Conservation (phyloP, 805 yeast species). For the Kluyveromyces dobzhanskii region DNA sequence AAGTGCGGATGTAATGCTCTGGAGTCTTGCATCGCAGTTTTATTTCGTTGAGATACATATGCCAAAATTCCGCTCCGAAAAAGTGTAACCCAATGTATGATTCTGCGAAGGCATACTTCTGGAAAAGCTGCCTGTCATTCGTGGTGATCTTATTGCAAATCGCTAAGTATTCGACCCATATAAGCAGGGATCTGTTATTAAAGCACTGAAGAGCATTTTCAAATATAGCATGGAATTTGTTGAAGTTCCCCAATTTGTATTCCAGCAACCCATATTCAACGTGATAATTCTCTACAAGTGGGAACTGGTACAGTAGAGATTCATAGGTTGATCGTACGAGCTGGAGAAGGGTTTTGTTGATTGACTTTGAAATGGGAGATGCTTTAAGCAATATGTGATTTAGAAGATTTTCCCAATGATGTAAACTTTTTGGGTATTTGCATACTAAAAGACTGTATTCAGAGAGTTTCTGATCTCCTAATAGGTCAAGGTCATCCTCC, state of each 20-base stretch:
- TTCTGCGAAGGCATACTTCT: conserved; percentile 27
- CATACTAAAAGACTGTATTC: conserved; percentile 19
- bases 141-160: conserved; percentile 22
- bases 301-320: conserved; percentile 25
- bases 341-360: conserved; percentile 13
- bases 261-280: conserved; percentile 29
- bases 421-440: conserved; percentile 19
- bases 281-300: conserved; percentile 27
- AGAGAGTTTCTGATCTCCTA: conserved; percentile 11
- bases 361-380: conserved; percentile 22
- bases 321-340: conserved; percentile 20
- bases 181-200: conserved; percentile 24
- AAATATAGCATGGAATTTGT: conserved; percentile 21
- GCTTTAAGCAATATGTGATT: conserved; percentile 18
- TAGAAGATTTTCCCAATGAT: conserved; percentile 26
- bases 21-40: conserved; percentile 15
- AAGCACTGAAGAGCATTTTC: conserved; percentile 15
- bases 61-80: conserved; percentile 30
- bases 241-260: conserved; percentile 24
- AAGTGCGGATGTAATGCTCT: conserved; percentile 17
- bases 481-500: background rate
- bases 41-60: conserved; percentile 24
- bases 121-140: conserved; percentile 18
- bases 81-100: conserved; percentile 27
- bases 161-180: conserved; percentile 27